A percentile compares a stretch with the other conserved stretches of the same genome.
phyloP scores from a whole-genome alignment of 345 rosid species.

The Eucalyptus curtisii region DNA sequence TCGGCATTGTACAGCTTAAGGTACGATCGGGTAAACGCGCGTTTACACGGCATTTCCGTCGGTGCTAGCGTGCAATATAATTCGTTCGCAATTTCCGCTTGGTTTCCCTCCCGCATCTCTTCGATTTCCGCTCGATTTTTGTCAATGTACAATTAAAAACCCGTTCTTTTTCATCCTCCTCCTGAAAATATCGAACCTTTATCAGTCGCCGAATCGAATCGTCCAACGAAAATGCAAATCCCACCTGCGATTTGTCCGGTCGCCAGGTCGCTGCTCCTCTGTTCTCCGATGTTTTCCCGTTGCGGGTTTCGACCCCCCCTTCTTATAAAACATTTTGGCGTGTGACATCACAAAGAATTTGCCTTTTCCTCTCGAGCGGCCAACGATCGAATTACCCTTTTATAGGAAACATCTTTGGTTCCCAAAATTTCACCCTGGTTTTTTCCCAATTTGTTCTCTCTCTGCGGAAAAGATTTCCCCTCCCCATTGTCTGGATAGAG shows the following conservation, averaged over 20 bases:
- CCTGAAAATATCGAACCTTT: background rate
- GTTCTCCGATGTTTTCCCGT: background rate
- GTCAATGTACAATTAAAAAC: background rate
- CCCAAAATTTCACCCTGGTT: background rate
- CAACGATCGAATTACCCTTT: background rate
- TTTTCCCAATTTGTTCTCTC: background rate
- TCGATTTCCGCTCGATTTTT: background rate
- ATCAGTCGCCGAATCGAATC: background rate
- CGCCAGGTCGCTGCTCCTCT: background rate
- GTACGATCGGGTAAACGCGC: constrained; percentile 12
- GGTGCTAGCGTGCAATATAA: background rate
- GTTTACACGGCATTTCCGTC: background rate
- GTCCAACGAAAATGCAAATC: background rate
- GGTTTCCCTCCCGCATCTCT: background rate
- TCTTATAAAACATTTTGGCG: background rate
- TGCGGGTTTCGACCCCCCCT: background rate
- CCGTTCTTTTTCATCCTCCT: background rate
- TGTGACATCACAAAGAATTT: background rate
- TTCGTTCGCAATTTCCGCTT: background rate
- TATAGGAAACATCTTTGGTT: background rate
- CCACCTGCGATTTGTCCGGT: background rate
- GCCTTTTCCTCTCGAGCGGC: background rate
- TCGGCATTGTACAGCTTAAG: constrained; percentile 86
- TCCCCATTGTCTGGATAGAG: background rate
- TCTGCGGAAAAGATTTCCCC: background rate